Conservation (phyloP, 2,329 filamentous ascomycete genomes). For the Neurospora sp. region DNA sequence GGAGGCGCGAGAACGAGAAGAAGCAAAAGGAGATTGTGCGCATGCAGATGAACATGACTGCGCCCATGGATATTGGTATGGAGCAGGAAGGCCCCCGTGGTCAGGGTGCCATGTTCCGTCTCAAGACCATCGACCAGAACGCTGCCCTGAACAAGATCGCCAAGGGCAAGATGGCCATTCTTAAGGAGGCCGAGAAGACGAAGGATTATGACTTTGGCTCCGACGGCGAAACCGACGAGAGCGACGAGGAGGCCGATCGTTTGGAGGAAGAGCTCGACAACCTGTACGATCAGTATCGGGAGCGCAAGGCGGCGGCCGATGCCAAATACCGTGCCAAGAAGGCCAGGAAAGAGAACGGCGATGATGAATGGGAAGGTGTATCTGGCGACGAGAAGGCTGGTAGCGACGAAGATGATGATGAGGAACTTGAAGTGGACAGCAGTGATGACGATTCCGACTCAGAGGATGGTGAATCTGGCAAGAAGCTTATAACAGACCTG, state of each 20-base stretch:
- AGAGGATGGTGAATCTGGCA: slow-evolving; percentile 36
- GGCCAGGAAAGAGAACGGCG: slow-evolving; percentile 67
- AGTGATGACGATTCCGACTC: slow-evolving; percentile 50
- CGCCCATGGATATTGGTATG: slow-evolving; percentile 90
- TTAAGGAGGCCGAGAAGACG: slow-evolving; percentile 46
- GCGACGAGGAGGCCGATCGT: slow-evolving; percentile 70
- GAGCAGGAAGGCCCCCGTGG: slow-evolving; percentile 73
- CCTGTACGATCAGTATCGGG: slow-evolving; percentile 80
- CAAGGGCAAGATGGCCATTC: slow-evolving; percentile 68
- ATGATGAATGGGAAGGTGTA: slow-evolving; percentile 89
- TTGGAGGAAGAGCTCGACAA: slow-evolving; percentile 78
- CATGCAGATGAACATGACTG: slow-evolving; percentile 95
- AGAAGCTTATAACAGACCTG: slow-evolving; percentile 53
- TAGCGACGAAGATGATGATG: slow-evolving; percentile 48
- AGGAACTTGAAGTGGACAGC: slow-evolving; percentile 49
- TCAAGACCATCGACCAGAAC: slow-evolving; percentile 72
- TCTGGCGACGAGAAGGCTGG: slow-evolving; percentile 54
- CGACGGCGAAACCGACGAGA: slow-evolving; percentile 49
- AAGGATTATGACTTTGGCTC: slow-evolving; percentile 50
- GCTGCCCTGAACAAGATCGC: slow-evolving; percentile 59
- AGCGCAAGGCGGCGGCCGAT: slow-evolving; percentile 68
- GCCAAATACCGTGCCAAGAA: slow-evolving; percentile 88
- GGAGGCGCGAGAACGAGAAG: slow-evolving; percentile 80
- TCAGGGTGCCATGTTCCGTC: slow-evolving; percentile 74
- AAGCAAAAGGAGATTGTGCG: slow-evolving; percentile 93